Conservation (phyloP, 2,329 filamentous ascomycete genomes). For the Diaporthe eres region DNA sequence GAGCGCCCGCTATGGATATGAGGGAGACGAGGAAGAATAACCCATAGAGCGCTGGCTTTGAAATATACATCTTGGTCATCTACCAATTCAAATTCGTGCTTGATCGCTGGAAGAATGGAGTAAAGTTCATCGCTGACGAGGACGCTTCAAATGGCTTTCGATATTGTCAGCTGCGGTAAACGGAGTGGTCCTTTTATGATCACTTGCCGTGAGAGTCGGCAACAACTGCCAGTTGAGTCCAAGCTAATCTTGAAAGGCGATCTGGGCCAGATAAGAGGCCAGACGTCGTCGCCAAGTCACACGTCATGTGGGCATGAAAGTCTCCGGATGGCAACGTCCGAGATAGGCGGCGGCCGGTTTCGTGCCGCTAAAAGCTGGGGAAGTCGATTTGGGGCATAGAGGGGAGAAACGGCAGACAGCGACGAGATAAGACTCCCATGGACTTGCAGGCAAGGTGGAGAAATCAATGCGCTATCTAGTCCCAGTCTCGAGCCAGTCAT, state of each 20-base stretch:
- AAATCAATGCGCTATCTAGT: neutral
- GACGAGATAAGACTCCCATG: constrained; percentile 29
- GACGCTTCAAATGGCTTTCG: neutral
- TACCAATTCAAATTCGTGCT: neutral
- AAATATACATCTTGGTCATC: constrained; percentile 1
- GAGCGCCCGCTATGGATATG: constrained; percentile 23
- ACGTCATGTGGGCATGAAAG: constrained; percentile 29
- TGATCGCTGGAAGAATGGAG: too few relatives aligned
- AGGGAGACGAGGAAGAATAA: constrained; percentile 28
- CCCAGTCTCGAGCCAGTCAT: too few relatives aligned
- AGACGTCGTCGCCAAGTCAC: constrained; percentile 12
- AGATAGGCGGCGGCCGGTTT: constrained; percentile 38
- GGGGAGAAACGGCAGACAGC: constrained; percentile 4
- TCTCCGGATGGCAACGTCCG: constrained; percentile 14
- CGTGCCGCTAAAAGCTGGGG: constrained; percentile 34
- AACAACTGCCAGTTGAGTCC: constrained; percentile 17
- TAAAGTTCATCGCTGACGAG: neutral
- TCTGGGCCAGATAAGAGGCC: constrained; percentile 25
- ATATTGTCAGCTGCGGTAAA: constrained; percentile 10
- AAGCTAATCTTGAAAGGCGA: constrained; percentile 18
- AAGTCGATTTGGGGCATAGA: constrained; percentile 18
- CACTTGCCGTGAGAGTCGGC: neutral
- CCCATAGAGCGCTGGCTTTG: constrained; percentile 25
- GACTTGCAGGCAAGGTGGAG: constrained; percentile 4
- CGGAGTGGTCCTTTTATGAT: neutral